Base-by-base conservation (phyloP, 129 eudicot genomes). In the Tagetes patula region DNA sequence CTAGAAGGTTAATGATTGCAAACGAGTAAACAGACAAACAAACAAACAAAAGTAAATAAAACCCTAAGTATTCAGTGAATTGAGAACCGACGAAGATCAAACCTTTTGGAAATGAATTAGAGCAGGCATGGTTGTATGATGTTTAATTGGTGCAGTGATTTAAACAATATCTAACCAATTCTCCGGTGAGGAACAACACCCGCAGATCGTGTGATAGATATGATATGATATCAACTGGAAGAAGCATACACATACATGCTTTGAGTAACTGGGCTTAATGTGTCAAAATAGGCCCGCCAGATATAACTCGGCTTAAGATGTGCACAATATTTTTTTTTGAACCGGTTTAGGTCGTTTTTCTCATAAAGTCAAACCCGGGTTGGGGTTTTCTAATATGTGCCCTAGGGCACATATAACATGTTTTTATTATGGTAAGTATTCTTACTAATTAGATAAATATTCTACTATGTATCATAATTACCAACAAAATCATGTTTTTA, bases 91-190 rank as follows among this genome's bases (percentile, higher is more conserved):
- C 52, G 39, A 30, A 65, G 49, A 49, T 64, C 79, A 65, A 75
- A 75, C 79, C 79, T 75, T 75, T 8, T 3, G 6, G 65, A 65
- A 54, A 34, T 14, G 72, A 65, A 38, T 11, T 9, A n/a, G 79
- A 75, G 71, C 42, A 75, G 40, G 14, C 65, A 63, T 74, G 33
- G 64, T 38, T 38, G 79, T 37, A 49, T 39, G 54, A 65, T 38
- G 20, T 48, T 49, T 13, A 40, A 43, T 6, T 64, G 14, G 63
- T 48, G 49, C 64, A 74, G 46, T 10, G 6, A 43, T 39, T 4
- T 39, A 39, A 39, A 2, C 41, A 2, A n/a, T 34, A 62, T 30
- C 46, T 64, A 53, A 64, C 65, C 79, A 64, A 39, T 75, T 62
- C 53, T 30, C 72, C 70, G 60, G 27, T 46, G 27, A 36, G 45